phyloP scores from a whole-genome alignment of 768 basidiomycete species.

The Tricholoma bakamatsutake region DNA sequence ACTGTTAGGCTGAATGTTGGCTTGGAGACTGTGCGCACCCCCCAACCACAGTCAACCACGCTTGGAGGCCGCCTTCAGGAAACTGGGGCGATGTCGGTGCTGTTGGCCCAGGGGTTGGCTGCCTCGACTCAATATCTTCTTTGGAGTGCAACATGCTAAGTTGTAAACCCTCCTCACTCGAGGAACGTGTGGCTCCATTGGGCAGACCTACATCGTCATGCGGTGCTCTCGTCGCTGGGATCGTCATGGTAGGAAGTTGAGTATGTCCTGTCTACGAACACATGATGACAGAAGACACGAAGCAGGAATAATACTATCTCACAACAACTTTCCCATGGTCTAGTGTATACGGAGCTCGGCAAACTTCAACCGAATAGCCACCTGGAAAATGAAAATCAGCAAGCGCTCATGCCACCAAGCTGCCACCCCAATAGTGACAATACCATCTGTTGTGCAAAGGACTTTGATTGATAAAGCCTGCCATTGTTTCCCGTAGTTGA shows the following conservation, averaged over 20 bases:
- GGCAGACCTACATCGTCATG: slow-evolving; percentile 5
- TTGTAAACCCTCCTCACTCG: slow-evolving; percentile 7
- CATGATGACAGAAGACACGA: slow-evolving; percentile 18
- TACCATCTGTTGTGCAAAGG: background rate
- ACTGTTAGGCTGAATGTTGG: background rate
- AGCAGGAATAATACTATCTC: slow-evolving; percentile 10
- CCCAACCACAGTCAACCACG: slow-evolving; percentile 41
- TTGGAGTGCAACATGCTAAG: slow-evolving; percentile 8
- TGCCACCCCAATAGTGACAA: too few relatives aligned
- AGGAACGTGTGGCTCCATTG: slow-evolving; percentile 1
- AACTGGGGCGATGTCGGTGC: slow-evolving; percentile 17
- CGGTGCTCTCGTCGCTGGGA: slow-evolving; percentile 6
- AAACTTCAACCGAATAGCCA: background rate
- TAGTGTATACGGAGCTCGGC: background rate
- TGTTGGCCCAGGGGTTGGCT: background rate
- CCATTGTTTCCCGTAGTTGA: background rate
- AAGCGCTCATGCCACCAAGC: background rate
- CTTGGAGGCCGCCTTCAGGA: slow-evolving; percentile 40
- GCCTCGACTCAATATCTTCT: slow-evolving; percentile 7
- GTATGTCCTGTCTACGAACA: slow-evolving; percentile 3
- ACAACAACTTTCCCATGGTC: slow-evolving; percentile 15
- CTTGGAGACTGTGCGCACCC: slow-evolving; percentile 27
- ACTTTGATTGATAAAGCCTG: background rate
- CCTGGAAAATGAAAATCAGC: background rate
- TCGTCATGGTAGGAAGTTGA: slow-evolving; percentile 14